phyloP scores from a whole-genome alignment of 23 red algal species.

The Cyanidiococcus yangmingshanensis region DNA sequence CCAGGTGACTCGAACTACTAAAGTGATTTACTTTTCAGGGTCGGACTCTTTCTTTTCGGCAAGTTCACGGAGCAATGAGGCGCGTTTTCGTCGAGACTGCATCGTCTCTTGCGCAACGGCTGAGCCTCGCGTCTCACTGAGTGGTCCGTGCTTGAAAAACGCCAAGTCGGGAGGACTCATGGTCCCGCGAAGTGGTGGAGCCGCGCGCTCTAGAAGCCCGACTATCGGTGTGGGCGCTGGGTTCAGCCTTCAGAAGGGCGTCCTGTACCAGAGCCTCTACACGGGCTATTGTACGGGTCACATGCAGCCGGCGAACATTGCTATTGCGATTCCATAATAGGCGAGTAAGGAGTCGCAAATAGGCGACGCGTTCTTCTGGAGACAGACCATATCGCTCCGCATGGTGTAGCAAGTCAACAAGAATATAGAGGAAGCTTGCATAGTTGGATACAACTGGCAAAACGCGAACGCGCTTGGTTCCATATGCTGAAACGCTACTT shows the following conservation, averaged over 20 bases:
- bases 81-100: background rate
- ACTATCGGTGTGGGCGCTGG: background rate
- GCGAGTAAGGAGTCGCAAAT: slow-evolving; percentile 54
- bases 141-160: background rate
- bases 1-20: too few species aligned
- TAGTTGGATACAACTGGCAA: slow-evolving; percentile 51
- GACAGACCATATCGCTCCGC: slow-evolving; percentile 16
- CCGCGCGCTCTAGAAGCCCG: background rate
- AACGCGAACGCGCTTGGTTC: slow-evolving; percentile 22
- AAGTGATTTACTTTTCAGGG: too few species aligned
- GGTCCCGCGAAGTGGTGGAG: background rate
- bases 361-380: slow-evolving; percentile 44
- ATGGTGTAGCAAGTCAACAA: slow-evolving; percentile 43
- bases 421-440: slow-evolving; percentile 42
- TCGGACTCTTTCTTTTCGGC: background rate
- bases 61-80: background rate
- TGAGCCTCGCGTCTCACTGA: background rate
- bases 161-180: background rate
- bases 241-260: background rate
- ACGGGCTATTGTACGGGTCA: background rate
- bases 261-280: background rate
- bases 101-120: background rate
- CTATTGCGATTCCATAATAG: slow-evolving; percentile 40
- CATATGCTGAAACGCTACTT: background rate
- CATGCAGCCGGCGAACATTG: slow-evolving; percentile 29